Conservation (phyloP, 768 basidiomycete species). For the Russula dissimulans region DNA sequence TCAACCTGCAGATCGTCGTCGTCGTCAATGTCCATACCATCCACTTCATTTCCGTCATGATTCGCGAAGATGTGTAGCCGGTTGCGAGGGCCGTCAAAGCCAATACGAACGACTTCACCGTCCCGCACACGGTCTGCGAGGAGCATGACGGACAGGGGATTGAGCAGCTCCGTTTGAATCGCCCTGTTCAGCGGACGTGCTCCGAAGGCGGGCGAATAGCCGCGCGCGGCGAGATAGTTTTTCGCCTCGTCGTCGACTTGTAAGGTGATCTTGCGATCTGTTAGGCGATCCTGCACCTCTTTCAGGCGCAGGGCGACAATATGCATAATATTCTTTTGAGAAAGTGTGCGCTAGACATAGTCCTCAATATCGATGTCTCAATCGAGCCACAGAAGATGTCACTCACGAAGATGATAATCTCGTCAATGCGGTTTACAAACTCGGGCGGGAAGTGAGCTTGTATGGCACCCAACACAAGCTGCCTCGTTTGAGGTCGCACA, state of each 20-base stretch:
- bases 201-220: conserved; percentile 78
- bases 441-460: conserved; percentile 86
- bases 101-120: conserved; percentile 64
- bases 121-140: conserved; percentile 78
- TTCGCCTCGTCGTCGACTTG: conserved; percentile 70
- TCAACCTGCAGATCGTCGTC: conserved; percentile 56
- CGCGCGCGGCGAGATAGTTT: conserved; percentile 62
- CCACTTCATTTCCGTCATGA: conserved; percentile 49
- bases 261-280: conserved; percentile 70
- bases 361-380: conserved; percentile 26
- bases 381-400: neutral
- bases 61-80: conserved; percentile 72
- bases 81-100: conserved; percentile 78
- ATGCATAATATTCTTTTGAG: conserved; percentile 60
- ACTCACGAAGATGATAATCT: conserved; percentile 64
- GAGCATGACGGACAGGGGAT: conserved; percentile 79
- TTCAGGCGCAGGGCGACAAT: conserved; percentile 85
- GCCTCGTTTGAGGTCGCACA: conserved; percentile 48
- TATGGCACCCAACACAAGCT: conserved; percentile 71
- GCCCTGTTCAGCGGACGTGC: conserved; percentile 87
- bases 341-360: conserved; percentile 60
- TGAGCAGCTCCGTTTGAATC: conserved; percentile 87
- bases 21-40: conserved; percentile 51
- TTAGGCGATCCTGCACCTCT: conserved; percentile 78
- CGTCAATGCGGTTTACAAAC: conserved; percentile 85